A percentile compares a stretch with the other conserved stretches of the same genome.
Evolutionary conservation across 2,329 filamentous ascomycete species (phyloP).

Genomic region (Phialophora chinensis): DNA sequence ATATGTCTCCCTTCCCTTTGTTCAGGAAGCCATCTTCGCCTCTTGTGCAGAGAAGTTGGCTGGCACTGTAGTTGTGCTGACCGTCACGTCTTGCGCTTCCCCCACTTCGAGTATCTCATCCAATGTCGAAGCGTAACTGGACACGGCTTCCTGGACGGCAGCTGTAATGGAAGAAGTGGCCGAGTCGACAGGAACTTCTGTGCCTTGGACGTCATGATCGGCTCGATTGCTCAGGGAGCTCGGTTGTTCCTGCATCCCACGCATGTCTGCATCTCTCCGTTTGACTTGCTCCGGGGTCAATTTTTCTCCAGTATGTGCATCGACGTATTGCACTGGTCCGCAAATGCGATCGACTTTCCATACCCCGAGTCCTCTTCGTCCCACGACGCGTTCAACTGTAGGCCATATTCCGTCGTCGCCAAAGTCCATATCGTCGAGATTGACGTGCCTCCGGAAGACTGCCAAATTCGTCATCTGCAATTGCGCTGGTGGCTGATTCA

Average conservation of each 20-base stretch:
- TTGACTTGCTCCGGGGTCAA: neutral
- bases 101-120: neutral
- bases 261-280: neutral
- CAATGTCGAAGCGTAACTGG: neutral
- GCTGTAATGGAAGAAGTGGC: neutral
- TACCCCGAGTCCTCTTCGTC: constrained; percentile 56
- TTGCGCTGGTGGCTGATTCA: constrained; percentile 29
- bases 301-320: constrained; percentile 20
- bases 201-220: constrained; percentile 1
- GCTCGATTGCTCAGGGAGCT: neutral
- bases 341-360: constrained; percentile 52
- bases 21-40: neutral
- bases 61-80: constrained; percentile 14
- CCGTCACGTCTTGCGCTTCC: neutral
- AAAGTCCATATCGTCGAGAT: constrained; percentile 60
- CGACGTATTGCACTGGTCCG: constrained; percentile 24
- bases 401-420: constrained; percentile 54
- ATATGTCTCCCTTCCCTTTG: neutral
- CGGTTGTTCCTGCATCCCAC: neutral
- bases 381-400: constrained; percentile 54
- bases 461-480: constrained; percentile 45
- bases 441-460: constrained; percentile 55
- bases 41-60: constrained; percentile 7
- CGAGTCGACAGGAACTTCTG: neutral
- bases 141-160: neutral